Percentiles rank a stretch among this genome's conserved stretches.
Conservation (phyloP, 495 filamentous ascomycete genomes). For the Letharia lupina region DNA sequence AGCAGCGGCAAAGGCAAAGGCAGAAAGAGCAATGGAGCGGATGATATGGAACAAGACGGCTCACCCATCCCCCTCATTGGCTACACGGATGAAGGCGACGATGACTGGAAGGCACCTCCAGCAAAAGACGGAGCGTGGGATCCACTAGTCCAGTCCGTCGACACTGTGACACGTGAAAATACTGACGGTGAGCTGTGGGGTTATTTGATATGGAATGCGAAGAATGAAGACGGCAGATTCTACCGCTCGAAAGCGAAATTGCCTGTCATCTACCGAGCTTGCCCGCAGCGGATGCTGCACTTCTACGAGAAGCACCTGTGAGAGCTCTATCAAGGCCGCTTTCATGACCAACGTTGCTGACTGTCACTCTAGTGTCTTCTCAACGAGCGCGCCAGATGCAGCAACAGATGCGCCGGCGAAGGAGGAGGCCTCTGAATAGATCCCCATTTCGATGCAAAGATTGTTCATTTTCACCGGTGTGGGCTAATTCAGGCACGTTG, state of each 20-base stretch:
- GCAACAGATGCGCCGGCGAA: conserved; percentile 8
- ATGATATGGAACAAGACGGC: conserved; percentile 35
- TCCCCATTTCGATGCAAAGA: neutral
- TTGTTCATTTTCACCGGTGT: neutral
- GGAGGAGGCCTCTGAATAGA: neutral
- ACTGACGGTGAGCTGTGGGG: conserved; percentile 36
- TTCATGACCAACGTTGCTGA: neutral
- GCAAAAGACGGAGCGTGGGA: conserved; percentile 42
- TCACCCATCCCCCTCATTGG: conserved; percentile 25
- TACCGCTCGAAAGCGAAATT: conserved; percentile 25
- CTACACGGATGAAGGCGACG: conserved; percentile 28
- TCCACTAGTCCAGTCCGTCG: conserved; percentile 42
- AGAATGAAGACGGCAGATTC: conserved; percentile 25
- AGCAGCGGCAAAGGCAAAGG: conserved; percentile 15
- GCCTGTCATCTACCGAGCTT: conserved; percentile 22
- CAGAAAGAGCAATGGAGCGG: conserved; percentile 21
- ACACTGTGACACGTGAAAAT: conserved; percentile 48
- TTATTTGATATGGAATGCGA: conserved; percentile 50
- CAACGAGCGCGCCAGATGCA: conserved; percentile 6
- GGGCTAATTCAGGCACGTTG: neutral
- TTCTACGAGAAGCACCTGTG: conserved; percentile 32
- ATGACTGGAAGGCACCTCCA: conserved; percentile 25
- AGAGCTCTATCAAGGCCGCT: neutral
- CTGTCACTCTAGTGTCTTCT: conserved; percentile 18
- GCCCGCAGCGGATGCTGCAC: conserved; percentile 29